Conservation (phyloP, 1,284 basidiomycete genomes). For the Phellopilus nigrolimitatus region DNA sequence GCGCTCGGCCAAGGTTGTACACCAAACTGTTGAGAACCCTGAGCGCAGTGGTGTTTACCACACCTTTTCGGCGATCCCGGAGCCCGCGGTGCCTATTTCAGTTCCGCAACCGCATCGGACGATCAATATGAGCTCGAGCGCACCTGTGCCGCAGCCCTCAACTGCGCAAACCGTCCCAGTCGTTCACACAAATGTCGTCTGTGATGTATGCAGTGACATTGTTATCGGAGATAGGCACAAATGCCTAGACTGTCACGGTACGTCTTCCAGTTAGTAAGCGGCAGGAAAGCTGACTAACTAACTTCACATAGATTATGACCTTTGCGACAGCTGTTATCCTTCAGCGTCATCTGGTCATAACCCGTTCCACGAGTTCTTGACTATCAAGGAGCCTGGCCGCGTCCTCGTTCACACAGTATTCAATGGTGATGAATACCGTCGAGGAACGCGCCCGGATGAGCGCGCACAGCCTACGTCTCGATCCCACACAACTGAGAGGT, state of each 20-base stretch:
- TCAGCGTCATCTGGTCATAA: constrained; percentile 45
- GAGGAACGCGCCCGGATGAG: constrained; percentile 8
- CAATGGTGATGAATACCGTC: constrained; percentile 30
- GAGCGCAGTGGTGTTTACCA: constrained; percentile 4
- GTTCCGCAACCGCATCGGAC: not conserved
- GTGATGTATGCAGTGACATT: constrained; percentile 51
- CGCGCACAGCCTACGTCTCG: constrained; percentile 17
- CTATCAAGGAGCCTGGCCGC: constrained; percentile 57
- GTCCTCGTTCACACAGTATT: constrained; percentile 60
- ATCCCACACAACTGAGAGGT: constrained; percentile 19
- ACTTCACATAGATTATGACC: constrained; percentile 54
- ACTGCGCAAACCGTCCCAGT: constrained; percentile 1
- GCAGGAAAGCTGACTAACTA: not conserved
- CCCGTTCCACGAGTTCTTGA: constrained; percentile 67
- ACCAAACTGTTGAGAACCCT: constrained; percentile 19
- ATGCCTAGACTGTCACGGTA: constrained; percentile 68
- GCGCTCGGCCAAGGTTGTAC: constrained; percentile 22
- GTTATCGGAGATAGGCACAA: constrained; percentile 66
- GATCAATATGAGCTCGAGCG: too few relatives aligned
- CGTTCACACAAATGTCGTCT: constrained; percentile 42
- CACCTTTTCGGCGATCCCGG: constrained; percentile 11
- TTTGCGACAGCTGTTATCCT: constrained; percentile 56
- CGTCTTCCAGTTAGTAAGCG: not conserved
- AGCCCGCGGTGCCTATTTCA: not conserved
- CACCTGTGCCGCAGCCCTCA: not conserved